Conservation (phyloP, 2,329 filamentous ascomycete genomes). For the Colletotrichum viniferum region DNA sequence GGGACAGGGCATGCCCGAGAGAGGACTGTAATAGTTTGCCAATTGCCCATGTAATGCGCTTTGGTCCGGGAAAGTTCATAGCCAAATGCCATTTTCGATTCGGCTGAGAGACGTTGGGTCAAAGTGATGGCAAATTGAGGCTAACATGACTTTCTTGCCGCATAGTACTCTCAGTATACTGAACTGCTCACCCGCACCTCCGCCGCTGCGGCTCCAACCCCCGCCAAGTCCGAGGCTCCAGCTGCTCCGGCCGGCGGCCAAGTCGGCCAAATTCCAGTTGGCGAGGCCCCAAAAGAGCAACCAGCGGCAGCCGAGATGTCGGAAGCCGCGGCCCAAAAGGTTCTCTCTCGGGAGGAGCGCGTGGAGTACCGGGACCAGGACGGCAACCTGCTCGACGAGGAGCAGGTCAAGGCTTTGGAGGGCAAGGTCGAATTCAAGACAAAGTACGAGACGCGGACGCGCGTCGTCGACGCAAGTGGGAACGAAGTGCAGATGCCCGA, state of each 20-base stretch:
- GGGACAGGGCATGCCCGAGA: conserved; percentile 36
- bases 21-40: conserved; percentile 13
- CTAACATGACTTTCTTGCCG: conserved; percentile 2
- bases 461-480: conserved; percentile 78
- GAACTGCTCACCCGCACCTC: conserved; percentile 3
- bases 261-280: conserved; percentile 30
- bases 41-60: background rate
- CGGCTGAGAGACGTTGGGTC: background rate
- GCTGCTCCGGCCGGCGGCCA: conserved; percentile 7
- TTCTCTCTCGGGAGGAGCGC: conserved; percentile 72
- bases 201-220: background rate
- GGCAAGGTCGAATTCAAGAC: conserved; percentile 97
- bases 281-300: conserved; percentile 29
- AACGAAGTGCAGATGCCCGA: conserved; percentile 68
- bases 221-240: conserved; percentile 9
- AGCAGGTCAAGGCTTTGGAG: conserved; percentile 82
- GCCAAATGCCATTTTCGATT: conserved; percentile 13
- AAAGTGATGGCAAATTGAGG: background rate
- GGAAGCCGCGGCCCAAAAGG: conserved; percentile 53
- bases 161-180: conserved; percentile 20
- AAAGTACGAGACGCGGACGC: conserved; percentile 91
- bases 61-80: background rate
- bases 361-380: conserved; percentile 95
- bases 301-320: conserved; percentile 44
- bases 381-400: conserved; percentile 84